These are phyloP conservation scores for Tricharina praecox DNA, from an alignment of 495 filamentous ascomycete species.

Conservation along the genomic window DNA sequence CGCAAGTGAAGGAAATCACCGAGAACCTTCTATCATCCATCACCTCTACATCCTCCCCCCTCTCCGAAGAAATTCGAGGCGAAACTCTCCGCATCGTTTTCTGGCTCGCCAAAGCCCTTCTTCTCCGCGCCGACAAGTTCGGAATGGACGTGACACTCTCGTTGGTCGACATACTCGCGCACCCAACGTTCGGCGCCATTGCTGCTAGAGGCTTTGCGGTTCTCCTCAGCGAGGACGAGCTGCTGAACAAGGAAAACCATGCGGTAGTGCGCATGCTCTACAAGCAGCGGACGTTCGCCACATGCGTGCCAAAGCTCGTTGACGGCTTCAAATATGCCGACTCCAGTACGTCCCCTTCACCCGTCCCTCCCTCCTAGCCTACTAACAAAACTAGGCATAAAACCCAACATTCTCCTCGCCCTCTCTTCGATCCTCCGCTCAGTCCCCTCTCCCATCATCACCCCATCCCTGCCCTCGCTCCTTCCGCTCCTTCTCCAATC, in stretches of 20 bases:
- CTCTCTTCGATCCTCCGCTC: conserved; percentile 47
- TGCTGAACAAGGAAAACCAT: conserved; percentile 47
- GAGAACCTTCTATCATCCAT: background rate
- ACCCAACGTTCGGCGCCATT: conserved; percentile 30
- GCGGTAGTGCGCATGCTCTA: conserved; percentile 46
- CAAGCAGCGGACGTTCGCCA: conserved; percentile 48
- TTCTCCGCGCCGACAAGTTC: conserved; percentile 30
- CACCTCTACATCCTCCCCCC: background rate
- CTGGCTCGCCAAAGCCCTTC: conserved; percentile 40
- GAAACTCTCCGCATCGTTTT: conserved; percentile 30
- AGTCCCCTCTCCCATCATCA: conserved; percentile 42
- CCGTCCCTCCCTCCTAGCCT: background rate
- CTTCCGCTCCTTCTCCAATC: conserved; percentile 53
- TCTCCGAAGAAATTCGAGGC: background rate
- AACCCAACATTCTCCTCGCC: conserved; percentile 49
- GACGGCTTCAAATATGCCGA: conserved; percentile 37
- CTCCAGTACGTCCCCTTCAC: conserved; percentile 12
- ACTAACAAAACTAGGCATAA: conserved; percentile 25
- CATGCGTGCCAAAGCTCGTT: conserved; percentile 42
- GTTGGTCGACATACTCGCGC: conserved; percentile 41
- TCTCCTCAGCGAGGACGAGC: conserved; percentile 45
- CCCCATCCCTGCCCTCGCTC: conserved; percentile 41
- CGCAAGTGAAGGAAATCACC: background rate
- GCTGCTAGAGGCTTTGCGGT: conserved; percentile 43
- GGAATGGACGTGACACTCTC: conserved; percentile 34